Conservation (phyloP, 441 rosid genomes). For the Pelargonium citronellum region DNA sequence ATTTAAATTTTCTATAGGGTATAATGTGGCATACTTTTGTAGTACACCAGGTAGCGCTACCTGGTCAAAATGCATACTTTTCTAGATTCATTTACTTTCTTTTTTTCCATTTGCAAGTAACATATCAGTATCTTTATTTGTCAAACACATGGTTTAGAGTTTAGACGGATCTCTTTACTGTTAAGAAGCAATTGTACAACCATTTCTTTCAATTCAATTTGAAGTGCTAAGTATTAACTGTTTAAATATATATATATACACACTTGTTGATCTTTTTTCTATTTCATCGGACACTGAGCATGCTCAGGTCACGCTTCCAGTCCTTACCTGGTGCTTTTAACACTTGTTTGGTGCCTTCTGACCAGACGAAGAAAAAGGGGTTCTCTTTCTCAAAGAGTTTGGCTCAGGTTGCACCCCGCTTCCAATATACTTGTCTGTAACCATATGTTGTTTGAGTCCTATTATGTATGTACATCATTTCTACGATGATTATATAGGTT, state of each 20-base stretch:
- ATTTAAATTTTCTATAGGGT: background rate
- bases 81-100: background rate
- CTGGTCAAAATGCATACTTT: background rate
- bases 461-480: constrained; percentile 12
- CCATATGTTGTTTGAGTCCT: constrained; percentile 8
- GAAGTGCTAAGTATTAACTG: too few species aligned
- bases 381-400: constrained; percentile 82
- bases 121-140: background rate
- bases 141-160: background rate
- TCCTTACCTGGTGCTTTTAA: constrained; percentile 93
- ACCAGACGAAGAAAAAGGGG: constrained; percentile 67
- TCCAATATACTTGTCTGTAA: constrained; percentile 18
- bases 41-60: background rate
- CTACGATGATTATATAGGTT: constrained; percentile 40
- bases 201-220: background rate
- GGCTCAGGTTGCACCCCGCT: constrained; percentile 52
- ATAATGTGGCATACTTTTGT: background rate
- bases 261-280: background rate
- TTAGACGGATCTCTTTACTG: background rate
- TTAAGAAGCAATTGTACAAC: background rate
- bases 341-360: constrained; percentile 78
- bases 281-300: constrained; percentile 64
- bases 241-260: too few species aligned
- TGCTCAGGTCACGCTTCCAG: constrained; percentile 96
- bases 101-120: background rate